A percentile compares a stretch with the other conserved stretches of the same genome.
Conservation (phyloP, 208 protist genomes). For the Crithidia thermophila region DNA sequence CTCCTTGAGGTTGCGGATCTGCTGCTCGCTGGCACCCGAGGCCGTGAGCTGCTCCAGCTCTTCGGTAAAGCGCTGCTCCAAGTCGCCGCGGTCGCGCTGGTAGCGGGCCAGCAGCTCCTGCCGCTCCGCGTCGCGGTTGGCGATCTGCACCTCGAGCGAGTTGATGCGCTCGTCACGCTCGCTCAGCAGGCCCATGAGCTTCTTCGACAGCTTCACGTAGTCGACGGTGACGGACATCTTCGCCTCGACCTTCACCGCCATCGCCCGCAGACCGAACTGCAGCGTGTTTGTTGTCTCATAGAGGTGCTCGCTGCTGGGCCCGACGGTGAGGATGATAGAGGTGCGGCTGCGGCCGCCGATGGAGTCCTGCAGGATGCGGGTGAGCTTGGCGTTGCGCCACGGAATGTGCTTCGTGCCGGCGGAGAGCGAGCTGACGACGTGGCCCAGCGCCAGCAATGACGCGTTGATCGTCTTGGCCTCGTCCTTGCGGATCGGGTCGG, state of each 20-base stretch:
- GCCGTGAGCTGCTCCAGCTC: constrained; percentile 64
- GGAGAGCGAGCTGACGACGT: constrained; percentile 85
- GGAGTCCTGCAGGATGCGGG: constrained; percentile 92
- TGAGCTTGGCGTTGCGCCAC: constrained; percentile 94
- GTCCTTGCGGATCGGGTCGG: constrained; percentile 83
- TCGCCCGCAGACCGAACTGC: constrained; percentile 85
- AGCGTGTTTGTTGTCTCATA: constrained; percentile 89
- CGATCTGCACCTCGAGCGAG: constrained; percentile 79
- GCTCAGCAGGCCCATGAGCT: constrained; percentile 70
- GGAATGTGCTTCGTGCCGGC: constrained; percentile 80
- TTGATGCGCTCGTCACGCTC: constrained; percentile 78
- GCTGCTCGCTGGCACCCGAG: constrained; percentile 68
- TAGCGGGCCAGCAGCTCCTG: constrained; percentile 73
- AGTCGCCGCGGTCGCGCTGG: constrained; percentile 48
- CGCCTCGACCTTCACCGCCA: constrained; percentile 87
- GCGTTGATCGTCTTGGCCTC: constrained; percentile 93
- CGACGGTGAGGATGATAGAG: constrained; percentile 89
- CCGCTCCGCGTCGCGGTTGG: constrained; percentile 73
- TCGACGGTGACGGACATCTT: constrained; percentile 78
- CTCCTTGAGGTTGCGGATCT: constrained; percentile 80
- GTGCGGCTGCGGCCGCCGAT: constrained; percentile 90
- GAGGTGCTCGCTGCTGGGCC: constrained; percentile 82
- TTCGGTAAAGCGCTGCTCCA: constrained; percentile 60
- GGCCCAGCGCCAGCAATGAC: constrained; percentile 80
- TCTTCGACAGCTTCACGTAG: constrained; percentile 83